A percentile compares a stretch with the other conserved stretches of the same genome.
These are phyloP conservation scores for Myriosclerotinia duriaeana DNA, from an alignment of 2,329 filamentous ascomycete genomes.

Conservation along the genomic window DNA sequence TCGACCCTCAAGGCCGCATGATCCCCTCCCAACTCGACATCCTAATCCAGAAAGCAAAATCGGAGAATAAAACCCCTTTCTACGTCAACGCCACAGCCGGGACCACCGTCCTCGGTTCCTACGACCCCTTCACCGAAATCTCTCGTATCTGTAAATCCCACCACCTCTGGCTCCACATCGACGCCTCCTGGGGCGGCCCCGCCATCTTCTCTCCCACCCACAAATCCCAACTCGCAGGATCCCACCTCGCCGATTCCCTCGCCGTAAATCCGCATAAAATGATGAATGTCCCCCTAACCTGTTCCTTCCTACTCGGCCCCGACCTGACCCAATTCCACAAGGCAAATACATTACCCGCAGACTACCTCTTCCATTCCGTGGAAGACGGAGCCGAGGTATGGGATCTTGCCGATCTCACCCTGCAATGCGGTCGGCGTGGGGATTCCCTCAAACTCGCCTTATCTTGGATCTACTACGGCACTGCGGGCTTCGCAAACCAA, in stretches of 20 bases:
- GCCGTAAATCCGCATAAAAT: conserved; percentile 97
- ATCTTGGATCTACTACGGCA: conserved; percentile 86
- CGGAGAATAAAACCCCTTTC: conserved; percentile 74
- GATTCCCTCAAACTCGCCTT: conserved; percentile 87
- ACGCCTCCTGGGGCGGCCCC: conserved; percentile 86
- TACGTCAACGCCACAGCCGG: conserved; percentile 96
- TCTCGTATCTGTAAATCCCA: conserved; percentile 67
- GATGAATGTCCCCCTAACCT: conserved; percentile 87
- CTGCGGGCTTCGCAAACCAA: conserved; percentile 66
- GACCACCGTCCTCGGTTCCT: conserved; percentile 88
- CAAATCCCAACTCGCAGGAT: conserved; percentile 64
- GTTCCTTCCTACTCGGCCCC: conserved; percentile 78
- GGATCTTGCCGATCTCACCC: conserved; percentile 88
- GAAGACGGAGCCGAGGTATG: conserved; percentile 60
- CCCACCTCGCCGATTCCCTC: conserved; percentile 74
- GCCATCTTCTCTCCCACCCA: conserved; percentile 73
- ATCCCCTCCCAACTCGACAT: conserved; percentile 62
- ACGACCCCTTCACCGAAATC: conserved; percentile 74
- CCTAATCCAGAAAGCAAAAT: conserved; percentile 60
- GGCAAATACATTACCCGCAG: conserved; percentile 83
- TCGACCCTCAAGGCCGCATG: conserved; percentile 74
- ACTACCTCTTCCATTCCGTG: conserved; percentile 71
- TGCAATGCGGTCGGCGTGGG: conserved; percentile 86
- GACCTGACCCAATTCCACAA: conserved; percentile 76
- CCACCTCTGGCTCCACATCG: conserved; percentile 87